phyloP scores from a whole-genome alignment of 1,139 yeast species.

The Geotrichum australiense region DNA sequence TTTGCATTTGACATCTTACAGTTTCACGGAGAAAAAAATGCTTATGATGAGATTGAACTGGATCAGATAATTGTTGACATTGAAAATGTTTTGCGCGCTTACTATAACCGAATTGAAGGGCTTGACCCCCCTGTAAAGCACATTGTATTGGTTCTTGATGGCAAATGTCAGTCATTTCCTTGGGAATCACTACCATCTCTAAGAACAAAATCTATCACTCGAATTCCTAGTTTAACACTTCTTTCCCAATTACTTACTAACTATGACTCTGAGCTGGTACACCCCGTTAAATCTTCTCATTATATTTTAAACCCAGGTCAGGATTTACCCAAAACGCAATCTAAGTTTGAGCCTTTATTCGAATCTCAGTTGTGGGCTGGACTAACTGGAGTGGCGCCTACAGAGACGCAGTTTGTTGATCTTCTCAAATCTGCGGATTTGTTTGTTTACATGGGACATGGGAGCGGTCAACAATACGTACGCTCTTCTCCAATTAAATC shows the following conservation, averaged over 20 bases:
- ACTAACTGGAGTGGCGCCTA: constrained; percentile 48
- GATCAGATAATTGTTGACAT: constrained; percentile 44
- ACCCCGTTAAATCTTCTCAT: constrained; percentile 34
- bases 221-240: constrained; percentile 62
- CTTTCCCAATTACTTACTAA: constrained; percentile 40
- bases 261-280: constrained; percentile 17
- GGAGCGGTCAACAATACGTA: constrained; percentile 85
- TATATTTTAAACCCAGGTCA: constrained; percentile 77
- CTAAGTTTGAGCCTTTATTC: constrained; percentile 47
- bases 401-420: constrained; percentile 42
- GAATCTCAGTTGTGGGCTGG: constrained; percentile 48
- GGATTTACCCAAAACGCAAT: constrained; percentile 66
- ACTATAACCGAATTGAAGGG: constrained; percentile 21
- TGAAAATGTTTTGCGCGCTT: constrained; percentile 40
- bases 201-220: constrained; percentile 49
- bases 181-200: constrained; percentile 78
- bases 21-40: constrained; percentile 58
- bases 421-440: constrained; percentile 42
- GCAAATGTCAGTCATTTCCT: constrained; percentile 60
- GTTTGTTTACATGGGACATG: constrained; percentile 88
- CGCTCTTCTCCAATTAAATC: constrained; percentile 45
- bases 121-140: constrained; percentile 37
- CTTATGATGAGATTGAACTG: constrained; percentile 58
- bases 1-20: constrained; percentile 54
- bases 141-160: constrained; percentile 61